Evolutionary conservation across 495 filamentous ascomycete genomes (phyloP), one percentile per base, ranked within the genome.

Genomic region (Durotheca rogersii): DNA sequence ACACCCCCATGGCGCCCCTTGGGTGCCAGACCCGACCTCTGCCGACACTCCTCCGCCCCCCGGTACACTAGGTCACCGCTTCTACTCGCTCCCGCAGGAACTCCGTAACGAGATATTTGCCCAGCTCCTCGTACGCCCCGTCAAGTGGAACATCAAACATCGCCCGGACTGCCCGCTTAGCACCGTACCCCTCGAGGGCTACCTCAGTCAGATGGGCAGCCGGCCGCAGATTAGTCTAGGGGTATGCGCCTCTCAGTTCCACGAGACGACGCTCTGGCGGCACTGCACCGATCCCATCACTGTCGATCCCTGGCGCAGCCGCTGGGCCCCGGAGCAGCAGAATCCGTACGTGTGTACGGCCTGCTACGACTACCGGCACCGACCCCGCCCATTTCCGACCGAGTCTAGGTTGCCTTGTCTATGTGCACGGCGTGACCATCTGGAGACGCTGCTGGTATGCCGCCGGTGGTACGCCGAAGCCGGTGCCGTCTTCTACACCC

Each of bases 71-170:
- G 20, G 31, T 5, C 20, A n/a, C 39, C 39, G 10, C 10, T 54
- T 68, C 54, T 53, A 56, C 47, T 19, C 41, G 16, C 61, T 68
- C 5, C 59, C 58, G 6, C 19, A 38, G 1, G 67, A 68, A 32
- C 27, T 70, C 9, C 52, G 58, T 19, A 60, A 51, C 25, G 38
- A 32, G 3, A 57, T 68, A 6, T 65, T 68, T 40, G 39, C 44
- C 1, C 23, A 45, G 2, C 45, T 71, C 19, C 61, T 71, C 9
- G 56, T 62, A 10, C 52, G 56, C n/a, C 58, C 60, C 7, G 52
- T 56, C 32, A 68, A 66, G 40, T 68, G 56, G 30, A 31, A 60
- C 27, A 7, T 60, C 6, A 7, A 1, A 6, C 60, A 66, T 39
- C 15, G 10, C 3, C 10, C 10, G 3, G 12, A 10, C 16, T 64